A percentile compares a stretch with the other conserved stretches of the same genome.
Evolutionary conservation across 2,329 filamentous ascomycete species (phyloP).

Genomic region (Leptographium radiaticola): DNA sequence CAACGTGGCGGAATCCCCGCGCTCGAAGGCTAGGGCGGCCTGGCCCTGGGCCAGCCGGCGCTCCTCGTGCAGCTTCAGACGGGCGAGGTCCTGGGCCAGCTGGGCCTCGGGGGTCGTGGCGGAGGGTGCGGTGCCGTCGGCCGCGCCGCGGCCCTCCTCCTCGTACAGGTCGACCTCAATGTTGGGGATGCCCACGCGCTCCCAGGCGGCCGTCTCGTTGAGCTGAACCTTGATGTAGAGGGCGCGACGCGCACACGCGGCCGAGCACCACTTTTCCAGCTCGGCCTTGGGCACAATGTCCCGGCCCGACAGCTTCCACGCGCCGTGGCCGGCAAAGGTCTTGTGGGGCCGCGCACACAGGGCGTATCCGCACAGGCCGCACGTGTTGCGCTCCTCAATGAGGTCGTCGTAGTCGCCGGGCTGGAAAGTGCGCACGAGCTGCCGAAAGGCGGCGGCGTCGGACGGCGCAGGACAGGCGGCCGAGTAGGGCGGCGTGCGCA

Average conservation of each 20-base stretch:
- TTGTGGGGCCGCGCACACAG: slow-evolving; percentile 59
- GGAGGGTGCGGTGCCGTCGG: slow-evolving; percentile 11
- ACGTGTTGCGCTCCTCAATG: slow-evolving; percentile 77
- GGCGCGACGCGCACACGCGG: slow-evolving; percentile 63
- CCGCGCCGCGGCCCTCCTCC: slow-evolving; percentile 39
- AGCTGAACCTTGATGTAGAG: slow-evolving; percentile 85
- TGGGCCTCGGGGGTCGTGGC: slow-evolving; percentile 4
- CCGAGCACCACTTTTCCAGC: slow-evolving; percentile 77
- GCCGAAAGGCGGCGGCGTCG: slow-evolving; percentile 54
- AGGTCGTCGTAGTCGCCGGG: slow-evolving; percentile 82
- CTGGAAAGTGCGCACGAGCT: slow-evolving; percentile 60
- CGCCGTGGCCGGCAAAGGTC: slow-evolving; percentile 40
- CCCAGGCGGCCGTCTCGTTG: slow-evolving; percentile 73
- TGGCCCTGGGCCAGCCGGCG: slow-evolving; percentile 25
- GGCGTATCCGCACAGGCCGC: slow-evolving; percentile 69
- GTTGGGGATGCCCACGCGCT: slow-evolving; percentile 48
- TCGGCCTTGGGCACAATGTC: slow-evolving; percentile 58
- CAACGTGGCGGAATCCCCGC: slow-evolving; percentile 34
- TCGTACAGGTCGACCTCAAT: slow-evolving; percentile 51
- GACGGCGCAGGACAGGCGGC: slow-evolving; percentile 37
- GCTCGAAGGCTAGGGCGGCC: slow-evolving; percentile 36
- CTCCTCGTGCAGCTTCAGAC: slow-evolving; percentile 31
- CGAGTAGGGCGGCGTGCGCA: slow-evolving; percentile 18
- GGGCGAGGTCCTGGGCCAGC: slow-evolving; percentile 24
- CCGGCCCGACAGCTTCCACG: slow-evolving; percentile 51